Base-by-base conservation (phyloP, 1,284 basidiomycete genomes). In the Trichosporon faecale region DNA sequence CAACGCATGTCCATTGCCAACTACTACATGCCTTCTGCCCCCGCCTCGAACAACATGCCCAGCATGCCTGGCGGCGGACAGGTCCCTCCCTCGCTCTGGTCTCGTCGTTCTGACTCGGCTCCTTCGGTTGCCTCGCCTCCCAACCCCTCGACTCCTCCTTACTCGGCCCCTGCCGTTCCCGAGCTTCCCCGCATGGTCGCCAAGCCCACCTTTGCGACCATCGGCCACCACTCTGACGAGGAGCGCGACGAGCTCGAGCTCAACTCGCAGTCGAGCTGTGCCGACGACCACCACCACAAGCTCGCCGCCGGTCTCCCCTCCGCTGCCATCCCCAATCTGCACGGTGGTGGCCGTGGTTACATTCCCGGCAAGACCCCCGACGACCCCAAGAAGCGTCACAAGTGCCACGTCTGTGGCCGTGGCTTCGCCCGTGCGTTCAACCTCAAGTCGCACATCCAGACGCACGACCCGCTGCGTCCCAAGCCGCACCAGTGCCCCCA, bases 371-470 rank as follows among this genome's bases (percentile, higher is more conserved):
- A 83, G 74, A 84, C 83, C 14, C 83, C 82, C 9, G 81, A 83
- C 65, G 83, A 85, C 70, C 83, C 83, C 25, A 83, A 82, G 78
- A 85, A 84, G 76, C 77, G 78, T 61, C 84, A 85, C 77, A 82
- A 82, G 76, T 85, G 84, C 74, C 66, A 72, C 21, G 74, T 83
- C 72, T 85, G 84, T 68, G 81, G 81, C 64, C 79, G 84, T 64
- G 82, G 78, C 52, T 85, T 85, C 68, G 84, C 83, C 6, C 74
- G 84, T 60, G 82, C 82, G 33, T 85, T 83, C 79, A 85, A 85
- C 73, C 77, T 85, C 68, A 85, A 85, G 80, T 83, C 81, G 67
- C 83, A 84, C 74, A 73, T 79, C 49, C 76, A 78, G 70, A 85
- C 84, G 29, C 84, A 85, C 76, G 82, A 84, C 74, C 84, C 83